These are phyloP conservation scores for Hirsutella thompsonii DNA, from an alignment of 2,329 filamentous ascomycete species.

Conservation along the genomic window DNA sequence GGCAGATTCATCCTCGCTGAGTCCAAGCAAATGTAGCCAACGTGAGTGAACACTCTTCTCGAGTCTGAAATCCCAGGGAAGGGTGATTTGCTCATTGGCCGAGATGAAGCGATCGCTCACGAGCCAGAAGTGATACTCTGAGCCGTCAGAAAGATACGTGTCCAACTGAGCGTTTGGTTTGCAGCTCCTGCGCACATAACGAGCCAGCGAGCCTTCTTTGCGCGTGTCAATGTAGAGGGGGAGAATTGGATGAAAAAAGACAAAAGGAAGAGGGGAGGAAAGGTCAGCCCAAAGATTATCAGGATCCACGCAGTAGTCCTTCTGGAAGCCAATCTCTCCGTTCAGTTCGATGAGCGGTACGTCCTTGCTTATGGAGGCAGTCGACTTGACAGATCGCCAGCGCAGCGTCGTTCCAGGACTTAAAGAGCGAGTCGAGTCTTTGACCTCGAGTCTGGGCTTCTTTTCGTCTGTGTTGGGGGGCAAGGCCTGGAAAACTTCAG, in stretches of 20 bases:
- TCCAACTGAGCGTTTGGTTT: conserved; percentile 79
- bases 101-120: conserved; percentile 68
- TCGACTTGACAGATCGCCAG: conserved; percentile 53
- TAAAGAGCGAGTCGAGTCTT: conserved; percentile 26
- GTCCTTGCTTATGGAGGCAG: conserved; percentile 40
- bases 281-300: conserved; percentile 57
- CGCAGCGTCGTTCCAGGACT: conserved; percentile 33
- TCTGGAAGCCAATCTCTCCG: conserved; percentile 61
- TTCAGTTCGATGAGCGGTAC: conserved; percentile 58
- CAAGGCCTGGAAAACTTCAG: conserved; percentile 54
- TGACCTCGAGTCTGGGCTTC: conserved; percentile 33
- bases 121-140: conserved; percentile 86
- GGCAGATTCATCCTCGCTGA: conserved; percentile 44
- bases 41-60: conserved; percentile 40
- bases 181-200: conserved; percentile 88
- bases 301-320: conserved; percentile 54
- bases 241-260: conserved; percentile 77
- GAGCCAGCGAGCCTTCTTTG: conserved; percentile 70
- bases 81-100: conserved; percentile 49
- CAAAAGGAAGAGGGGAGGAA: conserved; percentile 55
- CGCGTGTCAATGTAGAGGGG: conserved; percentile 90
- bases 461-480: conserved; percentile 29
- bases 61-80: conserved; percentile 55
- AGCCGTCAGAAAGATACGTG: conserved; percentile 66
- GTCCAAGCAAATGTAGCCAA: conserved; percentile 46